Base-by-base conservation (phyloP, 2,329 filamentous ascomycete species). In the Alternaria metachromatica region DNA sequence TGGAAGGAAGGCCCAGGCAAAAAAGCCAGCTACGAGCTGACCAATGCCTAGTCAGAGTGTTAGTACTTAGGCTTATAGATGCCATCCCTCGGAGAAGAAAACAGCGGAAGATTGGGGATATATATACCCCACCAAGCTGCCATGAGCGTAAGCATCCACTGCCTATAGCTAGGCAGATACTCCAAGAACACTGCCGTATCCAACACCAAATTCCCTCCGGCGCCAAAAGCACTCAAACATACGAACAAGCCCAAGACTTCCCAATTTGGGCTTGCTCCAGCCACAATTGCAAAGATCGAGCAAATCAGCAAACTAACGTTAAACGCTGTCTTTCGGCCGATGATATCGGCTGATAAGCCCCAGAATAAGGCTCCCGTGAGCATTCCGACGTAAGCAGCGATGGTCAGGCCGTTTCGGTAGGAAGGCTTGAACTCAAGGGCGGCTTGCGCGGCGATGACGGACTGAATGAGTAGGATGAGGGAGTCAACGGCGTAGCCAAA, bases 231-330 rank as follows among this genome's bases (percentile, higher is more conserved):
- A 30, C 87, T 82, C 46, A 92, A 76, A 12, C 85, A 86, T 28
- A 90, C 84, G 72, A 92, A 91, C 21, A 90, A 77, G 0, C 87
- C 89, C 12, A 92, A 82, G 0, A 87, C 85, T 2, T 85, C 80
- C 89, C 89, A 94, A 66, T 84, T 90, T 2, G 90, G 90, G 62
- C 87, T 85, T 1, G 87, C 88, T 5, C 90, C 91, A 1, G 89
- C 90, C 1, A 91, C 80, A 58, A 92, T 87, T 28, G 85, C 86
- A 53, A 89, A 88, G 6, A 87, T 75, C 5, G 87, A 86, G 71
- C 86, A 89, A 60, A 91, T 82, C 70, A 92, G 84, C 11, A 92
- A 82, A 3, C 87, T 88, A 21, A 87, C 80, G 71, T 92, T 92
- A 81, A 92, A 93, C 6, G 90, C 90, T 67, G 87, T 87, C 65